Conservation (phyloP, 1,139 yeast genomes). For the Geotrichum klebahnii region DNA sequence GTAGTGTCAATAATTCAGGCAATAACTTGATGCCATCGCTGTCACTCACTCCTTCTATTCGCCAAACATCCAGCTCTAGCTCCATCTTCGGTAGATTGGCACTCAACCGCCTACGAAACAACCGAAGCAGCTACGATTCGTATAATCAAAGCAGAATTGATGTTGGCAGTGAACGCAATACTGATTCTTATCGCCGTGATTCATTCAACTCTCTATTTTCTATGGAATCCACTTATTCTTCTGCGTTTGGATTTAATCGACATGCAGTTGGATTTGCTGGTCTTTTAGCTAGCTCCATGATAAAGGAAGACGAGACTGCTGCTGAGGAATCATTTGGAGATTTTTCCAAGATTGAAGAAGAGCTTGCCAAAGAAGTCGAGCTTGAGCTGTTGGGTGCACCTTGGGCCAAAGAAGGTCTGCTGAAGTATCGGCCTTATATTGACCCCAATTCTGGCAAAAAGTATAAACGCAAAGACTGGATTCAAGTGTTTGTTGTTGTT, state of each 20-base stretch:
- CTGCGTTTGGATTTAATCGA: constrained; percentile 29
- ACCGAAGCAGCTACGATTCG: constrained; percentile 12
- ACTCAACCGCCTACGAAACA: constrained; percentile 11
- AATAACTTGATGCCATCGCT: constrained; percentile 19
- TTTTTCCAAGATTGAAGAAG: constrained; percentile 33
- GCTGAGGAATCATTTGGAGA: constrained; percentile 29
- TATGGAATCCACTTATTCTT: constrained; percentile 29
- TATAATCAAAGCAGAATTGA: constrained; percentile 31
- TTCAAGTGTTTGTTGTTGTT: constrained; percentile 37
- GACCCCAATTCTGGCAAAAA: constrained; percentile 34
- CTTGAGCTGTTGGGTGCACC: constrained; percentile 70
- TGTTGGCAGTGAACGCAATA: constrained; percentile 12
- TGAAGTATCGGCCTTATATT: constrained; percentile 48
- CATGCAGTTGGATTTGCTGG: constrained; percentile 41
- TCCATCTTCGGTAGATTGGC: constrained; percentile 18
- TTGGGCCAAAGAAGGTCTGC: constrained; percentile 68
- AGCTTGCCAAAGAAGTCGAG: constrained; percentile 48
- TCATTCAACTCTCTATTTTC: constrained; percentile 35
- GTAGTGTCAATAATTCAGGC: background rate
- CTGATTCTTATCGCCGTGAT: constrained; percentile 29
- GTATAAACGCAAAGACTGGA: constrained; percentile 36
- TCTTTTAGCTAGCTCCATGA: constrained; percentile 36
- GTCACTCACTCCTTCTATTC: constrained; percentile 20
- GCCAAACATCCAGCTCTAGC: constrained; percentile 7
- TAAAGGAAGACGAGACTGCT: constrained; percentile 31